Base-by-base conservation (phyloP, 2,329 filamentous ascomycete species). In the Lizonia empirigonia region DNA sequence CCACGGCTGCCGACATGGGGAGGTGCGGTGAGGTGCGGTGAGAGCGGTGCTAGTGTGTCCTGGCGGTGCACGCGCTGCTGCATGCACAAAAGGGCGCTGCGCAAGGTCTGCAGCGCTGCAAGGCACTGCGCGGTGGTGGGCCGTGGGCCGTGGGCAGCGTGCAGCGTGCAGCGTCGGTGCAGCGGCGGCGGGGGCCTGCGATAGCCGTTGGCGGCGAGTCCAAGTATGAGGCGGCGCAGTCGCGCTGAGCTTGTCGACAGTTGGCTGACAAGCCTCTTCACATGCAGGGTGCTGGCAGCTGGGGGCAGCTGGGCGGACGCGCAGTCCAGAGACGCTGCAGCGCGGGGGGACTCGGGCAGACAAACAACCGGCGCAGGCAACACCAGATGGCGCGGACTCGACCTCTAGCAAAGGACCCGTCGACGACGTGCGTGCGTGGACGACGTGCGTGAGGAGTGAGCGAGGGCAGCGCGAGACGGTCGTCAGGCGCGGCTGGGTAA, bases 1-100 rank as follows among this genome's bases (percentile, higher is more conserved):
- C 70, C 49, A 74, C 71, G 44, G 71, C 71, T 55, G 72, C 71
- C 55, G 67, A 70, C 71, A 74, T 74, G 48, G 45, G 27, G 47
- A 13, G 47, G 44, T 50, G 46, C 38, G 44, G 36, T 35, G 40
- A 13, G 30, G 22, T 44, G 52, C 32, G n/a, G n/a, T n/a, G n/a
- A n/a, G n/a, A n/a, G 44, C 47, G 40, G 56, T n/a, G n/a, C 47
- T 47, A 53, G 40, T 44, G 39, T 51, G 29, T 53, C 19, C 18
- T 29, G 15, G 19, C n/a, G 18, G 34, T 6, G 15, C 20, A 15
- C 26, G 18, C 16, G 19, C 20, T 20, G 44, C 36, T 24, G 44
- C 33, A 16, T 24, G 15, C 18, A 19, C 44, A 36, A 22, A 26
- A n/a, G 24, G 50, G 44, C 22, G 44, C 33, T 26, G 37, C 44